Percentiles rank a stretch among this genome's conserved stretches.
These are phyloP conservation scores for Monosporozyma unispora DNA, from an alignment of 805 yeast species.

Conservation along the genomic window DNA sequence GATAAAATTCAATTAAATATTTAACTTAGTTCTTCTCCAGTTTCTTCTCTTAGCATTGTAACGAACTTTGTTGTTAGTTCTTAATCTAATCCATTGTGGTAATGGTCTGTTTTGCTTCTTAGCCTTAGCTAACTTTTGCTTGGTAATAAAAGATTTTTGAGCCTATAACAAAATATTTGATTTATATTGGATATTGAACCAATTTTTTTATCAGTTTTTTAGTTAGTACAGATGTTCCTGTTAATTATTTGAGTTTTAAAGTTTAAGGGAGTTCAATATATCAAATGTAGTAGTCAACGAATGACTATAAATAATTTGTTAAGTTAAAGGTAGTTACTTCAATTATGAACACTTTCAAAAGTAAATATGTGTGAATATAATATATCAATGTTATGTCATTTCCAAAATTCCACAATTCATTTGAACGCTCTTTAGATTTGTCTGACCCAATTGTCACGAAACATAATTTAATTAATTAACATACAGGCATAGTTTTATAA, in stretches of 20 bases:
- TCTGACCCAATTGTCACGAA: no score
- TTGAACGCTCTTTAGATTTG: no score
- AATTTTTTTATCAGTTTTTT: neutral
- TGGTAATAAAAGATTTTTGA: slow-evolving; percentile 91
- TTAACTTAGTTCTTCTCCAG: slow-evolving; percentile 99
- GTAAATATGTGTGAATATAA: no score
- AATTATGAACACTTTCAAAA: no score
- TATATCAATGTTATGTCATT: no score
- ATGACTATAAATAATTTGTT: no score
- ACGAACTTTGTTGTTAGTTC: slow-evolving; percentile 95
- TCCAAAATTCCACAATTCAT: no score
- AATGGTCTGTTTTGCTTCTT: slow-evolving; percentile 98
- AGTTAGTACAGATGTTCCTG: neutral
- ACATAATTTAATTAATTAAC: neutral
- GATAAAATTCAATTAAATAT: slow-evolving; percentile 53
- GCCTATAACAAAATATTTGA: slow-evolving; percentile 37
- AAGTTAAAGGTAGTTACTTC: no score
- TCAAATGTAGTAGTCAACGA: no score
- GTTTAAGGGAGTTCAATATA: neutral
- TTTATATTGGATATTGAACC: neutral
- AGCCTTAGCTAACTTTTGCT: slow-evolving; percentile 99
- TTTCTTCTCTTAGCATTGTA: slow-evolving; percentile 99
- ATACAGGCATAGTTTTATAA: neutral
- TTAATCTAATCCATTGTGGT: slow-evolving; percentile 99
- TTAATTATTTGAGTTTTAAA: neutral